Conservation (phyloP, 331 rosid species). For the Rhamnella rubrinervis region DNA sequence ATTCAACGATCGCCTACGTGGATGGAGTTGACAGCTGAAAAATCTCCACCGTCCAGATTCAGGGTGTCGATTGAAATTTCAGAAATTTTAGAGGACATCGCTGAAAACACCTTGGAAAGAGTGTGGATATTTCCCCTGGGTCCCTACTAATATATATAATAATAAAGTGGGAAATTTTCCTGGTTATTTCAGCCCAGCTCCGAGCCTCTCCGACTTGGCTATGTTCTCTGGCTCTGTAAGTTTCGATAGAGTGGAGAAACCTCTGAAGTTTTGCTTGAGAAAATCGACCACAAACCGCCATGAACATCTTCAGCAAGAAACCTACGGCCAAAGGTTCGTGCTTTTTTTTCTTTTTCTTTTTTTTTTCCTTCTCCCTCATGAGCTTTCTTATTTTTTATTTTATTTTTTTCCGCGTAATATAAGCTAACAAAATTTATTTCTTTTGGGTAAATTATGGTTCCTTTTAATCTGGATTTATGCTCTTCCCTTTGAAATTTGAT, state of each 20-base stretch:
- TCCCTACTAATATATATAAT: neutral
- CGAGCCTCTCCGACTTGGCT: neutral
- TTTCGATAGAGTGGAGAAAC: slow-evolving; percentile 7
- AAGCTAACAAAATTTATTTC: neutral
- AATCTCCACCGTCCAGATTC: neutral
- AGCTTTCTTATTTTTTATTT: neutral
- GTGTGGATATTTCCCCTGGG: slow-evolving; percentile 11
- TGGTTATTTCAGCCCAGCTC: neutral
- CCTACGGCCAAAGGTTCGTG: slow-evolving; percentile 88
- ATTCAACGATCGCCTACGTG: neutral
- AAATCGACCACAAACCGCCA: slow-evolving; percentile 23
- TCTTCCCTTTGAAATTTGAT: slow-evolving; percentile 2
- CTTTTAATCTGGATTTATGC: neutral
- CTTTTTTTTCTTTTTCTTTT: slow-evolving; percentile 16
- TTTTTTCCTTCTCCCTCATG: neutral
- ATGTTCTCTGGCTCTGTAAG: neutral
- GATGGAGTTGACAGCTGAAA: neutral
- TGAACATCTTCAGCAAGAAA: slow-evolving; percentile 90
- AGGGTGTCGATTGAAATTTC: slow-evolving; percentile 9
- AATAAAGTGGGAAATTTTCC: neutral
- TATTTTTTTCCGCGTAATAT: neutral
- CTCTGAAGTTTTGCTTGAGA: slow-evolving; percentile 8
- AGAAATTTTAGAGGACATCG: slow-evolving; percentile 12
- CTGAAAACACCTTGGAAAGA: neutral
- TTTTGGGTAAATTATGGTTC: neutral